Base-by-base conservation (phyloP, 2,329 filamentous ascomycete species). In the Juglanconis juglandina region DNA sequence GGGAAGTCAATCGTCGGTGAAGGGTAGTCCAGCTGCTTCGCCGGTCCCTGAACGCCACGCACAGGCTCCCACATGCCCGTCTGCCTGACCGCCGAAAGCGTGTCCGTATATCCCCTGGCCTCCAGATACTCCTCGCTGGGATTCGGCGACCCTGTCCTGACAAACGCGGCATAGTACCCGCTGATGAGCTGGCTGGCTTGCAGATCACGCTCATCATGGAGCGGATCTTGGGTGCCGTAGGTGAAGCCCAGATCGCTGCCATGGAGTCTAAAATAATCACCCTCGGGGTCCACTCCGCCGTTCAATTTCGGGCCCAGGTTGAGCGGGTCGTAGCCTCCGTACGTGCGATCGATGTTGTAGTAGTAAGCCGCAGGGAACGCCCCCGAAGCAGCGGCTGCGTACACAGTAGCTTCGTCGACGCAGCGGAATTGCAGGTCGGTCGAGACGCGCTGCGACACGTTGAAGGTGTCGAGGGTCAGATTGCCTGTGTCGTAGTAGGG, bases 401-500 rank as follows among this genome's bases (percentile, higher is more conserved):
- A 83, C 6, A 81, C 74, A 2, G 81, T 84, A 0, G 81, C 81
- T 69, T 84, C 77, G 62, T 84, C 81, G 52, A 83, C 73, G 64
- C 82, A 85, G 58, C 80, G 78, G 72, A 84, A 84, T 5, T 77
- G 78, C 49, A 76, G 78, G 65, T 84, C 81, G 3, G 81, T 83
- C 3, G 79, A 76, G 34, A 84, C 74, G 10, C 81, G 77, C 39
- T 78, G 74, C 4, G 78, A 78, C 3, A 83, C 78, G 61, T 84
- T 84, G 74, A 83, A 84, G 2, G 78, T 74, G 64, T 85, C 79
- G 3, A 84, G 73, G 0, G 81, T 83, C 6, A 80, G 60, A 53
- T 85, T 83, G 3, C 79, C 77, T 0, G 78, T 79, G 49, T 74
- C 68, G 55, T 77, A 76, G 39, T 75, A 71, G 0, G 81, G 80